These are phyloP conservation scores for Colletotrichum abscissum DNA, from an alignment of 2,329 filamentous ascomycete genomes.

Conservation along the genomic window DNA sequence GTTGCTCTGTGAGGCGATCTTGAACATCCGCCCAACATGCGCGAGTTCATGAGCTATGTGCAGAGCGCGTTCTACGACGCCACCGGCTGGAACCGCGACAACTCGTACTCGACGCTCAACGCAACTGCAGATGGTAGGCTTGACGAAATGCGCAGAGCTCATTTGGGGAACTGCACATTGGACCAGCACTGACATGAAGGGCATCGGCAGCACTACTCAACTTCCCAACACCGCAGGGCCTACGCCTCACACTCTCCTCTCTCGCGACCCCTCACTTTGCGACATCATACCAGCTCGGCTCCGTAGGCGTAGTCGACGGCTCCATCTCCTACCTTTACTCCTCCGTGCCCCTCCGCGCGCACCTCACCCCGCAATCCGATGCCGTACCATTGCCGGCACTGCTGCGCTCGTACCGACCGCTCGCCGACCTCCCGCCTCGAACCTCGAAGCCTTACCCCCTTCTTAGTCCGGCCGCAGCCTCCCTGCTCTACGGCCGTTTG, in stretches of 20 bases:
- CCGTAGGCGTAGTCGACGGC: constrained; percentile 90
- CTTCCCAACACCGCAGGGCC: constrained; percentile 85
- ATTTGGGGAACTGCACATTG: not conserved
- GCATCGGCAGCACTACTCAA: constrained; percentile 77
- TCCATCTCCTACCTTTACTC: constrained; percentile 98
- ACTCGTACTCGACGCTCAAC: constrained; percentile 89
- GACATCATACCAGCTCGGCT: constrained; percentile 92
- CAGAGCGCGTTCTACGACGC: constrained; percentile 89
- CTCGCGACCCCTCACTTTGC: constrained; percentile 94
- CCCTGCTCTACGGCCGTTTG: constrained; percentile 80
- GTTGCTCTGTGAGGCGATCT: constrained; percentile 12
- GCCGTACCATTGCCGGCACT: constrained; percentile 81
- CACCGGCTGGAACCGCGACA: constrained; percentile 90
- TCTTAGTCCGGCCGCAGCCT: constrained; percentile 51
- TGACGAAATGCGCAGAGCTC: not conserved
- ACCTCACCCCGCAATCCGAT: constrained; percentile 76
- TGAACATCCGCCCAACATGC: constrained; percentile 66
- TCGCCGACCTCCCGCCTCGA: constrained; percentile 68
- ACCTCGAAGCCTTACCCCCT: constrained; percentile 25
- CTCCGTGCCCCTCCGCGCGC: constrained; percentile 78
- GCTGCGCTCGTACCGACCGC: constrained; percentile 83
- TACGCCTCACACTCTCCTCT: constrained; percentile 89
- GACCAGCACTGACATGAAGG: not conserved
- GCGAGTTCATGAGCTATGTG: constrained; percentile 98
- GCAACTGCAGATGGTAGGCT: constrained; percentile 80